These are phyloP conservation scores for Adansonia madagascariensis DNA, from an alignment of 441 rosid species.

Conservation along the genomic window DNA sequence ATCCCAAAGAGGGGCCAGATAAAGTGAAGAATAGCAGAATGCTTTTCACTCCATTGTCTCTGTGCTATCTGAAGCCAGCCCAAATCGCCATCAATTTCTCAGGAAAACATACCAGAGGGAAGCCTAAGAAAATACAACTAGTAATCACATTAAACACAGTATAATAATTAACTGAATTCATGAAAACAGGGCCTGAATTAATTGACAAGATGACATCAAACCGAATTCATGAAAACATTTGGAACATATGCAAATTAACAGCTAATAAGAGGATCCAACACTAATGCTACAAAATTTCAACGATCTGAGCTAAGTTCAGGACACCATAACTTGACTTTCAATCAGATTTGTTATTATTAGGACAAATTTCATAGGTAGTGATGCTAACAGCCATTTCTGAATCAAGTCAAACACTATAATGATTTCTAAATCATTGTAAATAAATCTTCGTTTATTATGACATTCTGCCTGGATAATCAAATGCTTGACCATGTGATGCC, in stretches of 20 bases:
- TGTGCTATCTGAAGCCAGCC: slow-evolving; percentile 45
- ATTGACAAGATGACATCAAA: not conserved
- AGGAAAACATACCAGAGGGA: slow-evolving; percentile 24
- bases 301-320: not conserved
- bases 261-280: not conserved
- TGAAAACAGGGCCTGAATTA: no score
- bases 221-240: not conserved
- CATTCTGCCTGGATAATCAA: not conserved
- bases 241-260: not conserved
- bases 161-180: no score
- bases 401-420: no score
- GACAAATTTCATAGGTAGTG: no score
- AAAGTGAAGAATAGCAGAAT: slow-evolving; percentile 56
- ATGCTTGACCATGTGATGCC: slow-evolving; percentile 28
- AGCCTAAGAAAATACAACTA: not conserved
- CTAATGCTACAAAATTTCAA: not conserved
- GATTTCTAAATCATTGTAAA: no score
- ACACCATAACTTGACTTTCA: not conserved
- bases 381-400: no score
- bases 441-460: not conserved
- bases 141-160: no score
- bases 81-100: slow-evolving; percentile 28
- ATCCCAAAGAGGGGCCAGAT: slow-evolving; percentile 66
- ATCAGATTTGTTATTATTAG: not conserved
- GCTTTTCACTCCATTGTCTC: slow-evolving; percentile 59